Percentiles rank a stretch among this genome's conserved stretches.
These are phyloP conservation scores for Naganishia onofrii DNA, from an alignment of 768 basidiomycete genomes.

Conservation along the genomic window DNA sequence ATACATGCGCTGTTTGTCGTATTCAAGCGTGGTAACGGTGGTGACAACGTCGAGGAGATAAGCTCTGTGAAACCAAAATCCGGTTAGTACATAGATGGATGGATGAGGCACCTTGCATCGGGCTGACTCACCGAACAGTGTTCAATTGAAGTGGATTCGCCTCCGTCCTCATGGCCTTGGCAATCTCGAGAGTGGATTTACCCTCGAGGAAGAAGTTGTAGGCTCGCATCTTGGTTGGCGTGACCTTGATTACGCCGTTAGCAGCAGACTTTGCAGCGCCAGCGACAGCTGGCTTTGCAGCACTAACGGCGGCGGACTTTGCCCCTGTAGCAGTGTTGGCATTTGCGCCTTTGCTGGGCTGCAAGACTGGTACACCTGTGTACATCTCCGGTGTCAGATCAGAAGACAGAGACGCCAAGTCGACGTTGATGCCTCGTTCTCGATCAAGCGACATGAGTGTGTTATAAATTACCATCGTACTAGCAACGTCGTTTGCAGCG, in stretches of 20 bases:
- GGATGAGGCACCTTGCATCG: too few species aligned
- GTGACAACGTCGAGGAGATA: slow-evolving; percentile 14
- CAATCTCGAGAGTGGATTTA: slow-evolving; percentile 16
- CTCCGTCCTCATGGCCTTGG: slow-evolving; percentile 6
- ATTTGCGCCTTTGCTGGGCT: background rate
- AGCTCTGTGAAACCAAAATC: background rate
- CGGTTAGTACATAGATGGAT: too few species aligned
- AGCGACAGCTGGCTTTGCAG: too few species aligned
- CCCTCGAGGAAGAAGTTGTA: slow-evolving; percentile 2
- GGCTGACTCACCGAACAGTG: background rate
- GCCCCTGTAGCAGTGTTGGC: background rate
- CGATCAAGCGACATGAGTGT: slow-evolving; percentile 31
- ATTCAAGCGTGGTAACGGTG: background rate
- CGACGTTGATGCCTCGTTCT: slow-evolving; percentile 19
- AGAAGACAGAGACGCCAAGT: background rate
- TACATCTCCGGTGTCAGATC: background rate
- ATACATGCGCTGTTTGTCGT: slow-evolving; percentile 26
- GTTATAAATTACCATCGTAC: slow-evolving; percentile 39
- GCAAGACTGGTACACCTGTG: background rate
- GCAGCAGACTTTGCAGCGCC: background rate
- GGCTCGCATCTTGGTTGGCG: slow-evolving; percentile 20
- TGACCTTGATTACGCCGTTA: background rate
- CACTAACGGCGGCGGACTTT: too few species aligned
- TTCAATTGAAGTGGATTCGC: slow-evolving; percentile 3
- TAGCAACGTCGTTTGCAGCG: slow-evolving; percentile 48